phyloP scores from a whole-genome alignment of 306 rosid species.

The Cajanus cajan region DNA sequence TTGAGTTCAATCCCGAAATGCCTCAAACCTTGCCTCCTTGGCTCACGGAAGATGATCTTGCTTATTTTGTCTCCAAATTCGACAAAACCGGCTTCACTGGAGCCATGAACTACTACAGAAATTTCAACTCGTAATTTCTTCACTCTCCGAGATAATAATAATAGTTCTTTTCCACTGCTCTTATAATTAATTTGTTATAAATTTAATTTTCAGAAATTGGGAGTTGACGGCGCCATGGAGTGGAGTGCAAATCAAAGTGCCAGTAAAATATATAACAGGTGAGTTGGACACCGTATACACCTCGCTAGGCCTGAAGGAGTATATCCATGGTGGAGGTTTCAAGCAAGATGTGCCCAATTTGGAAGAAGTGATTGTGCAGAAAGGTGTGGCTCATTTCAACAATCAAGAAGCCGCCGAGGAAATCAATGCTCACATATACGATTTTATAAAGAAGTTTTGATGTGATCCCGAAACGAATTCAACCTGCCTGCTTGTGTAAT shows the following conservation, averaged over 20 bases:
- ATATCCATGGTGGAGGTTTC: conserved; percentile 24
- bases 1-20: conserved; percentile 20
- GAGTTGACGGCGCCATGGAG: conserved; percentile 4
- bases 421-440: too few species aligned
- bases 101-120: conserved; percentile 48
- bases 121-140: conserved; percentile 21
- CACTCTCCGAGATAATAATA: too few species aligned
- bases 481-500: too few species aligned
- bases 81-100: conserved; percentile 51
- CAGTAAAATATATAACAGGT: neutral
- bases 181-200: too few species aligned
- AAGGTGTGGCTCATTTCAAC: too few species aligned
- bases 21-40: conserved; percentile 37
- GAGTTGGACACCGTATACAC: conserved; percentile 21
- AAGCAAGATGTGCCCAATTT: conserved; percentile 41
- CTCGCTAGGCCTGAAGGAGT: neutral
- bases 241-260: neutral
- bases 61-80: conserved; percentile 39
- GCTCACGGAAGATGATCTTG: conserved; percentile 47
- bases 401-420: too few species aligned
- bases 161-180: too few species aligned
- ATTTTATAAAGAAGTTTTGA: too few species aligned
- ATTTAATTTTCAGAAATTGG: conserved; percentile 24
- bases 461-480: too few species aligned
- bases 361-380: neutral